These are phyloP conservation scores for Aspergillus caelatus DNA, from an alignment of 2,329 filamentous ascomycete species.

Conservation along the genomic window DNA sequence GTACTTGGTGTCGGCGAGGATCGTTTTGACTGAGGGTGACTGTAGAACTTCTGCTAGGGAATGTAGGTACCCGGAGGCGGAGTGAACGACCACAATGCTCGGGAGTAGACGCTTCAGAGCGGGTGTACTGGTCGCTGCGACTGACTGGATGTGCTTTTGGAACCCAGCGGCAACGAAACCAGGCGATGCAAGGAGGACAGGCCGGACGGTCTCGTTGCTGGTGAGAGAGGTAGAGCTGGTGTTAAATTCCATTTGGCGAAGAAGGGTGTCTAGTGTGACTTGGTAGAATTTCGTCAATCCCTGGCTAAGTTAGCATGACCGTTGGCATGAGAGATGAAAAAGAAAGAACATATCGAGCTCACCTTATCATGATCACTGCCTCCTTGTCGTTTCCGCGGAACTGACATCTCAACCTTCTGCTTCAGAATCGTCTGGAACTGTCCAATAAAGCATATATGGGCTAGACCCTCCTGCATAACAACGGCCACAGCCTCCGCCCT, in stretches of 20 bases:
- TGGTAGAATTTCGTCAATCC: conserved; percentile 78
- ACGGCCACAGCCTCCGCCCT: conserved; percentile 85
- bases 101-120: conserved; percentile 69
- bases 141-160: conserved; percentile 68
- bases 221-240: conserved; percentile 41
- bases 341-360: not conserved
- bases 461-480: conserved; percentile 79
- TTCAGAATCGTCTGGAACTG: conserved; percentile 53
- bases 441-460: conserved; percentile 55
- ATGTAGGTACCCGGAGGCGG: conserved; percentile 83
- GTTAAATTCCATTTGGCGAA: conserved; percentile 75
- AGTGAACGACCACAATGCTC: conserved; percentile 71
- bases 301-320: conserved; percentile 33
- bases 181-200: conserved; percentile 82
- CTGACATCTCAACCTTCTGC: conserved; percentile 52
- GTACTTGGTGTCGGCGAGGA: conserved; percentile 85
- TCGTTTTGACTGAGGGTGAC: conserved; percentile 73
- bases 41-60: conserved; percentile 84
- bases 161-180: conserved; percentile 86
- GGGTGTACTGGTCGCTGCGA: conserved; percentile 63
- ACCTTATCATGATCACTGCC: conserved; percentile 54
- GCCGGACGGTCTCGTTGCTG: conserved; percentile 47
- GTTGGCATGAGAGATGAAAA: not conserved
- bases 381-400: conserved; percentile 51
- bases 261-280: conserved; percentile 72